Evolutionary conservation across 73 alveolate genomes (phyloP).

Genomic region (Paramecium bursaria): DNA sequence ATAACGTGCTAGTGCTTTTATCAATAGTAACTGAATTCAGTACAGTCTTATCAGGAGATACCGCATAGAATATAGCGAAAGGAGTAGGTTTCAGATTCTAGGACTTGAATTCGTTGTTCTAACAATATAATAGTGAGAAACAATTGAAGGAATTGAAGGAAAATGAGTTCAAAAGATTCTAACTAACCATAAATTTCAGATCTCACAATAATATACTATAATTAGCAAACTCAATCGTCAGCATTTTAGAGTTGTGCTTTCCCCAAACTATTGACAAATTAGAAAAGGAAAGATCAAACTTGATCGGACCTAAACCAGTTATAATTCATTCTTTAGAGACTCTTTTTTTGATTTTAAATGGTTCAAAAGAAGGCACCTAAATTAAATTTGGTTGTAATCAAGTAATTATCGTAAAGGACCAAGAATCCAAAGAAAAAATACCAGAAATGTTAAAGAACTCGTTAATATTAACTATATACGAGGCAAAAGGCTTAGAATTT

Average conservation of each 20-base stretch:
- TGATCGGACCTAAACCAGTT: constrained; percentile 63
- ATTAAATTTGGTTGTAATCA: constrained; percentile 80
- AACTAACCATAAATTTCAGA: constrained; percentile 69
- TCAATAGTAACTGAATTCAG: constrained; percentile 62
- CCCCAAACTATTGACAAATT: constrained; percentile 68
- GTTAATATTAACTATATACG: constrained; percentile 82
- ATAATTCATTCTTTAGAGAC: not conserved
- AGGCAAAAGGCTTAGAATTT: constrained; percentile 83
- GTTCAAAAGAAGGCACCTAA: constrained; percentile 31
- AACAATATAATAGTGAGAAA: not conserved
- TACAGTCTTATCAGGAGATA: constrained; percentile 84
- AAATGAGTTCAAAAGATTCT: constrained; percentile 68
- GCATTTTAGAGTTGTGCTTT: constrained; percentile 55
- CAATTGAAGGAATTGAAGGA: not conserved
- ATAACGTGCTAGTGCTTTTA: constrained; percentile 70
- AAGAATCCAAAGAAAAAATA: constrained; percentile 74
- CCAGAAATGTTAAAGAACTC: constrained; percentile 75
- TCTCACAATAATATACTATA: constrained; percentile 60
- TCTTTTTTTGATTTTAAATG: constrained; percentile 36
- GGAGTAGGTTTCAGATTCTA: constrained; percentile 85
- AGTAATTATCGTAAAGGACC: constrained; percentile 80
- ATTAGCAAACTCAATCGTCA: constrained; percentile 58
- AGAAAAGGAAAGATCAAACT: constrained; percentile 27
- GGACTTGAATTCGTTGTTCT: constrained; percentile 73
- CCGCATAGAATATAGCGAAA: constrained; percentile 89